Evolutionary conservation across 805 yeast genomes (phyloP), one percentile per base, ranked within the genome.

Genomic region (Metschnikowia dekortorum): DNA sequence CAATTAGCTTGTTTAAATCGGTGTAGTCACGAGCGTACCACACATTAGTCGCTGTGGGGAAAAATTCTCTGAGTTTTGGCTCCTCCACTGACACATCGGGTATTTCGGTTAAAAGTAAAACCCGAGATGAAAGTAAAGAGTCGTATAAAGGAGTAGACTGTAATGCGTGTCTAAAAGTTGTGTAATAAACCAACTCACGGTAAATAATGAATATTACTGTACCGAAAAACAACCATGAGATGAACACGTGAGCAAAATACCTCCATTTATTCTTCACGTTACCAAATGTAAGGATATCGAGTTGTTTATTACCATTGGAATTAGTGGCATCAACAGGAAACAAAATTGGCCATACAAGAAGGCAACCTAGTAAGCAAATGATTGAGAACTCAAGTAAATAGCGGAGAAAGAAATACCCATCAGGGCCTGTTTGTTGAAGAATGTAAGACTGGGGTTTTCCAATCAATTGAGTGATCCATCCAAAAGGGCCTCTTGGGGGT

Each of bases 321-420:
- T 85, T 83, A 7, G 89, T 80, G 14, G 89, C 90, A 66, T 85
- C 83, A 39, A 87, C 81, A 0, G 95, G 85, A 59, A 87, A 76
- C 48, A 87, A 69, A 47, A 87, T 74, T 33, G 91, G 91, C 79
- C 87, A 82, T 22, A 82, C 56, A 22, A 85, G 56, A 10, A 81
- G 46, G 46, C 83, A 79, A 1, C 83, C 83, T 6, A 81, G 29
- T 9, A 82, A 54, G 33, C 84, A 80, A 36, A 85, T 53, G 9
- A 74, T 55, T 4, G 77, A 75, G 53, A 84, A 81, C 30, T 82
- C 76, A 40, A 80, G 76, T 49, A 87, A 60, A 60, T 79, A 87
- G 54, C 95, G 75, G 46, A 85, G 66, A 62, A 83, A 87, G 63
- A 87, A 83, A 64, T 84, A 87, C 2, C 94, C 94, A 67, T 87